phyloP scores from a whole-genome alignment of 768 basidiomycete genomes.

The Auricularia heimuer region DNA sequence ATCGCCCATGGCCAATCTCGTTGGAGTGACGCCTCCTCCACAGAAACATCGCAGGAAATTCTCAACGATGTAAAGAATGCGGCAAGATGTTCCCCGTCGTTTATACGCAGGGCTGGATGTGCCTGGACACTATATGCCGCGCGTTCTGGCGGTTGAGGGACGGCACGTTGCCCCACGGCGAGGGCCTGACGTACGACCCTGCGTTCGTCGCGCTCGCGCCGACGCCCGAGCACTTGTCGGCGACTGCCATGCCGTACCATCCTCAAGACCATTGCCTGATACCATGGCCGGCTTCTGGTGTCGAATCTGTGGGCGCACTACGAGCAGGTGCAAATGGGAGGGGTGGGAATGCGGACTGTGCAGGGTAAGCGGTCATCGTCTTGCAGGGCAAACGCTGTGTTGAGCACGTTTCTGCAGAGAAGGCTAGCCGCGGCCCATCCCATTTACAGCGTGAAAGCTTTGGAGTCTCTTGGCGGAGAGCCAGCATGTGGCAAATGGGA shows the following conservation, averaged over 20 bases:
- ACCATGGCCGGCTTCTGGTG: slow-evolving; percentile 51
- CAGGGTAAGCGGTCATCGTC: slow-evolving; percentile 26
- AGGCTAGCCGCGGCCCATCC: neutral
- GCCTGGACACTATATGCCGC: slow-evolving; percentile 38
- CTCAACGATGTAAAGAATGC: slow-evolving; percentile 25
- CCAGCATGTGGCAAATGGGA: no score
- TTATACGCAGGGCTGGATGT: slow-evolving; percentile 50
- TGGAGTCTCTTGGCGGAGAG: no score
- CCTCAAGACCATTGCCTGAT: neutral
- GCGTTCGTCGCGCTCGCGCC: slow-evolving; percentile 5
- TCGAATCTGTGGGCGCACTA: slow-evolving; percentile 54
- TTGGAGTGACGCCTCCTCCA: no score
- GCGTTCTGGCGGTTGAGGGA: slow-evolving; percentile 39
- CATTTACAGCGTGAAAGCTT: no score
- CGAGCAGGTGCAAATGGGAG: slow-evolving; percentile 73
- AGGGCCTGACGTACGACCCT: slow-evolving; percentile 2
- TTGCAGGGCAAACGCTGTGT: neutral
- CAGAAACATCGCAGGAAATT: no score
- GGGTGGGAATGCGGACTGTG: slow-evolving; percentile 61
- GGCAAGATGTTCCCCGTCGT: slow-evolving; percentile 36
- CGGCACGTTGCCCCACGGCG: neutral
- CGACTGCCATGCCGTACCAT: neutral
- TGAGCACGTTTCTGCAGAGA: neutral
- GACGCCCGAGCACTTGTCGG: neutral
- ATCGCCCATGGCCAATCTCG: neutral